Evolutionary conservation across 768 basidiomycete genomes (phyloP).

Genomic region (Fibroporia radiculosa): DNA sequence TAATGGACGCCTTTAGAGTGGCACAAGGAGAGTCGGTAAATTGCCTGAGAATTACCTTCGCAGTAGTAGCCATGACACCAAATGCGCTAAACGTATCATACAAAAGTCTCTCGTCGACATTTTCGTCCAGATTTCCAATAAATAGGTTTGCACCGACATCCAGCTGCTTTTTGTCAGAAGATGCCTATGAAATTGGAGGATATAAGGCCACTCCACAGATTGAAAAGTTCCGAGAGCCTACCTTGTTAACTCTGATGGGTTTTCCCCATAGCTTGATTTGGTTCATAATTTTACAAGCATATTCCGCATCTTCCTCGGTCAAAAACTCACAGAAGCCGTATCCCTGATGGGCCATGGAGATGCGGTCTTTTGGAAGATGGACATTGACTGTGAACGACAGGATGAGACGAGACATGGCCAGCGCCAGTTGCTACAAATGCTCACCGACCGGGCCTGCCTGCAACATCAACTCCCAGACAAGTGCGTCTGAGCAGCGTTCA

Average conservation of each 20-base stretch:
- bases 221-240: slow-evolving; percentile 29
- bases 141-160: slow-evolving; percentile 98
- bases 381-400: slow-evolving; percentile 68
- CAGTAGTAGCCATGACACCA: slow-evolving; percentile 85
- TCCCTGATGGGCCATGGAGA: slow-evolving; percentile 97
- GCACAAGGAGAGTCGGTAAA: slow-evolving; percentile 1
- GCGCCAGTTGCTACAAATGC: slow-evolving; percentile 25
- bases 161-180: slow-evolving; percentile 95
- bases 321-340: slow-evolving; percentile 99
- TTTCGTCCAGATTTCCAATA: slow-evolving; percentile 91
- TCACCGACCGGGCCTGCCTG: slow-evolving; percentile 97
- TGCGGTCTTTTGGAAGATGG: slow-evolving; percentile 95
- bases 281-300: slow-evolving; percentile 99
- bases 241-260: slow-evolving; percentile 98
- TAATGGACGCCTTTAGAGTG: slow-evolving; percentile 2
- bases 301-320: slow-evolving; percentile 98
- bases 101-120: slow-evolving; percentile 86
- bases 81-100: slow-evolving; percentile 97
- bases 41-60: slow-evolving; percentile 49
- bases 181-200: slow-evolving; percentile 51
- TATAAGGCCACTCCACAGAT: slow-evolving; percentile 1
- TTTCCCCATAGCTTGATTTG: slow-evolving; percentile 99
- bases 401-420: not conserved
- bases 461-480: slow-evolving; percentile 97
- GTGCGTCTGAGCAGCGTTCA: slow-evolving; percentile 87